These are phyloP conservation scores for Eucalyptus virginea DNA, from an alignment of 345 rosid genomes.

Conservation along the genomic window DNA sequence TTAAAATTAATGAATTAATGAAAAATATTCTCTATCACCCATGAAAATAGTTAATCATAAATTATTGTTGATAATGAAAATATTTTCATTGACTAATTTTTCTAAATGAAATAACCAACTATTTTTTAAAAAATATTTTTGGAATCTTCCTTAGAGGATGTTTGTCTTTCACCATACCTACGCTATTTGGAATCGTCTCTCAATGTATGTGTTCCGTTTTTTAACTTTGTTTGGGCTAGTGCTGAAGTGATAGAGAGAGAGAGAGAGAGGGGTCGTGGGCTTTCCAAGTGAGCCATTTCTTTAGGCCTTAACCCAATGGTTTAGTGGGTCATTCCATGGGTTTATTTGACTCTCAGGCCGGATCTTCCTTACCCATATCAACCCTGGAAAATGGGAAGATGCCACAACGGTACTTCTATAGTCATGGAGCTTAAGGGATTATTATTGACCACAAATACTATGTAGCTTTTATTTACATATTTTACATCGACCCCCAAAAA, in stretches of 20 bases:
- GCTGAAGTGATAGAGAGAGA: background rate
- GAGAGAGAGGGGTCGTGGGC: background rate
- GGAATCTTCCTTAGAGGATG: too few relatives aligned
- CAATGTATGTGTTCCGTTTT: background rate
- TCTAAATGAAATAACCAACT: too few relatives aligned
- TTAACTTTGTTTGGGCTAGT: background rate
- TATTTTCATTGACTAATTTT: too few relatives aligned
- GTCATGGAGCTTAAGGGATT: background rate
- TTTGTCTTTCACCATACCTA: too few relatives aligned
- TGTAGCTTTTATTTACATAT: background rate
- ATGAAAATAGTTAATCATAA: too few relatives aligned
- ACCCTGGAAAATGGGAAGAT: background rate
- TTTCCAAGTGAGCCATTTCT: background rate
- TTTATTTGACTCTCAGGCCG: background rate
- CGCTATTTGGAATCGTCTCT: background rate
- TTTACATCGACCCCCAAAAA: background rate
- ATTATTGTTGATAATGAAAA: too few relatives aligned
- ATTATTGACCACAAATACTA: background rate
- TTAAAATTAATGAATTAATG: too few relatives aligned
- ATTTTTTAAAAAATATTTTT: too few relatives aligned
- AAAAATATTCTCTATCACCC: too few relatives aligned
- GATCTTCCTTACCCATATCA: background rate
- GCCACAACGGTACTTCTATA: too few relatives aligned
- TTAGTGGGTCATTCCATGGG: background rate
- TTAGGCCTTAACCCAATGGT: background rate